Evolutionary conservation across 495 filamentous ascomycete genomes (phyloP).

Genomic region (Xylaria intraflava): DNA sequence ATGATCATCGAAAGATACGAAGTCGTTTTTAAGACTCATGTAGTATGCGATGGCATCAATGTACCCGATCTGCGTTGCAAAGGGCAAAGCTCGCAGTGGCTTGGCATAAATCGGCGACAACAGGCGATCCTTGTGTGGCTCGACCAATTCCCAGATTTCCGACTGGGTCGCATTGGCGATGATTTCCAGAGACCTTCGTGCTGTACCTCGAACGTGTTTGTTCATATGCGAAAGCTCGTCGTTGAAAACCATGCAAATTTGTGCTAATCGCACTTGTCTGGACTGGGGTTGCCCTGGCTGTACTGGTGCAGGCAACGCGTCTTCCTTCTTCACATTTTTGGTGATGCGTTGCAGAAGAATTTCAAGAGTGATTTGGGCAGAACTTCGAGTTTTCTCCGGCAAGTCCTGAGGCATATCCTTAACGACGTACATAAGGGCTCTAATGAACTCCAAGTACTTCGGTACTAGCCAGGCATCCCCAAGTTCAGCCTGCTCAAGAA

Average conservation of each 20-base stretch:
- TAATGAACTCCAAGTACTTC: slow-evolving; percentile 75
- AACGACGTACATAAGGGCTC: slow-evolving; percentile 87
- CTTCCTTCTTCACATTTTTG: slow-evolving; percentile 64
- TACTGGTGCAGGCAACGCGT: slow-evolving; percentile 49
- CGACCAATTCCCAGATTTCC: slow-evolving; percentile 77
- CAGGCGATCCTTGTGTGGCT: slow-evolving; percentile 79
- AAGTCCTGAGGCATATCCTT: slow-evolving; percentile 94
- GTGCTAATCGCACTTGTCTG: slow-evolving; percentile 45
- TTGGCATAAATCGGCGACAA: slow-evolving; percentile 88
- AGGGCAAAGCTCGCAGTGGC: slow-evolving; percentile 84
- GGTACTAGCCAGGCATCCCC: slow-evolving; percentile 76
- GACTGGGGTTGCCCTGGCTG: slow-evolving; percentile 29
- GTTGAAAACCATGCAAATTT: slow-evolving; percentile 76
- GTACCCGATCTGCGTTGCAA: slow-evolving; percentile 90
- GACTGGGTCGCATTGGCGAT: slow-evolving; percentile 68
- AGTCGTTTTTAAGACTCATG: slow-evolving; percentile 74
- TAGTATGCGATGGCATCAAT: slow-evolving; percentile 96
- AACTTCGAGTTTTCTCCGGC: slow-evolving; percentile 73
- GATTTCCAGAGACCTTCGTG: slow-evolving; percentile 71
- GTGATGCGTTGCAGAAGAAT: slow-evolving; percentile 69
- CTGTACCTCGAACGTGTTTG: slow-evolving; percentile 79
- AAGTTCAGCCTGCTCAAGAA: slow-evolving; percentile 72
- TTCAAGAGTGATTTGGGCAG: slow-evolving; percentile 75
- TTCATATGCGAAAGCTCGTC: slow-evolving; percentile 91
- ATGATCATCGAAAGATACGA: slow-evolving; percentile 83